Evolutionary conservation across 78 protist species (phyloP).

Genomic region (Bodo saltans): DNA sequence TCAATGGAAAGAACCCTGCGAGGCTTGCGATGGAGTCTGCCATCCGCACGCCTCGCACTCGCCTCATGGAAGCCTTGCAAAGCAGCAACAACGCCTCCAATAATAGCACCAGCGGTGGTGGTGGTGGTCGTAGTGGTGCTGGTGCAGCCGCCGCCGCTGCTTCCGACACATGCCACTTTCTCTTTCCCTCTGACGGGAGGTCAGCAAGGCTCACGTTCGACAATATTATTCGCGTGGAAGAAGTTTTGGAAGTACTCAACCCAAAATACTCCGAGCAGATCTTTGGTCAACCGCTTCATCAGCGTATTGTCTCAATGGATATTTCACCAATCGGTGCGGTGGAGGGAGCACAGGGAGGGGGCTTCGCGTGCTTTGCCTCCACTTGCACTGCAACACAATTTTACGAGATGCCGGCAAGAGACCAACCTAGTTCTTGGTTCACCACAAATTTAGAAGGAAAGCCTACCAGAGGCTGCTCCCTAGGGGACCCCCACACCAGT

Average conservation of each 20-base stretch:
- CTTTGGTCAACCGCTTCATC: neutral
- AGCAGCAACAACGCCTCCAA: neutral
- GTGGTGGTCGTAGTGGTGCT: no score
- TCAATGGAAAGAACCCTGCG: neutral
- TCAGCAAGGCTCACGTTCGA: neutral
- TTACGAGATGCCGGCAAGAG: neutral
- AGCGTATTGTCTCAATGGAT: neutral
- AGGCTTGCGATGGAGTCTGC: neutral
- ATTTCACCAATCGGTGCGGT: neutral
- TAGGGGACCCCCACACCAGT: no score
- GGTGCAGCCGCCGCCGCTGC: no score
- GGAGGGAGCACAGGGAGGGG: neutral
- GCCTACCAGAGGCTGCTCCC: neutral
- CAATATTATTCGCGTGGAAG: neutral
- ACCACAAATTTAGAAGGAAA: no score
- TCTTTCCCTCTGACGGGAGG: neutral
- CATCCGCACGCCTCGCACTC: neutral
- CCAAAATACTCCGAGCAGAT: neutral
- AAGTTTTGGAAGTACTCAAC: neutral
- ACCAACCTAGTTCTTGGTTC: no score
- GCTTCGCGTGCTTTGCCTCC: neutral
- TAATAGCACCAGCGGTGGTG: neutral
- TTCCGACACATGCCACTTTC: neutral
- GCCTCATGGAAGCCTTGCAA: neutral
- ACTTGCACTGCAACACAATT: neutral